Base-by-base conservation (phyloP, 2,329 filamentous ascomycete species). In the Beauveria asiatica region DNA sequence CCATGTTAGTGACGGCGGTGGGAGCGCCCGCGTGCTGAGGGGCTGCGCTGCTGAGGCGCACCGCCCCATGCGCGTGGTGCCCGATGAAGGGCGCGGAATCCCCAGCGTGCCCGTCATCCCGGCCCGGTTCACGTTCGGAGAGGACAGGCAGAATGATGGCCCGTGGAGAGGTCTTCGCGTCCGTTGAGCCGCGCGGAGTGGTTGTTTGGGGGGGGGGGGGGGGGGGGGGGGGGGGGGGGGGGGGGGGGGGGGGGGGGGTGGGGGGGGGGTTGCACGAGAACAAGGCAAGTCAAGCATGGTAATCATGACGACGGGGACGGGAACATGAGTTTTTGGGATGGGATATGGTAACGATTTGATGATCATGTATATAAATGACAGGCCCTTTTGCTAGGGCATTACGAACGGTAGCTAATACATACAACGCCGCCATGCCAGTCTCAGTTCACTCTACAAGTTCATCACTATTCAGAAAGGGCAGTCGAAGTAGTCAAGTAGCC, bases 1-100 rank as follows among this genome's bases (percentile, higher is more conserved):
- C 54, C 62, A 67, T 53, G 61, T 61, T 61, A 65, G 63, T 57
- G 61, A 65, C 17, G 64, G 65, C 21, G 46, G 42, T 27, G 60
- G 56, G 64, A 62, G 57, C 64, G 50, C 50, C 49, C 66, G 69
- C 16, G 64, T 69, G 52, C 63, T 71, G 17, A 66, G 70, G 16
- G 63, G 67, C 2, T 63, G 66, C 17, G 62, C 60, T 56, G 69
- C 62, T 41, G 64, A 65, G 23, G 63, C 21, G 21, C 37, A 50
- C 33, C 68, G 65, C 59, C 68, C 72, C 37, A 68, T 80, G 55
- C 71, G 72, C 27, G 72, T 78, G 37, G 70, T 78, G 37, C 75
- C 78, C 6, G 76, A 79, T 64, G 72, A 68, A 51, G 80, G 81
- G 64, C 72, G 75, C 41, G 78, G 78, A 17, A 77, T 79, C 50